Base-by-base conservation (phyloP, 495 filamentous ascomycete species). In the Hyaloscypha variabilis region DNA sequence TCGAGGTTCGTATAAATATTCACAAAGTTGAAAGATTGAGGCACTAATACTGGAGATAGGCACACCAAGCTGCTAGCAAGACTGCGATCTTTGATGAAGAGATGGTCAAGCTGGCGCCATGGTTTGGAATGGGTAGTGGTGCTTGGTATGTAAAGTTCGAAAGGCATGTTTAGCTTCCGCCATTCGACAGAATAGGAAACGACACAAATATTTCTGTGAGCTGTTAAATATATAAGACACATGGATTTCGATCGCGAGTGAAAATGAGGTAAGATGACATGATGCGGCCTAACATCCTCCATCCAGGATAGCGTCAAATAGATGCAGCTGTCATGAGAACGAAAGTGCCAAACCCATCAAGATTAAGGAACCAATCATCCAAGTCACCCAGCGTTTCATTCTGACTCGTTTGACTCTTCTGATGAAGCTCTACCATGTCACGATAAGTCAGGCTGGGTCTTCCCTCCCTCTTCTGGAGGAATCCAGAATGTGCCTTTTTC, bases 331-430 rank as follows among this genome's bases (percentile, higher is more conserved):
- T 36, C 56, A 58, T 58, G 3, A 58, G 23, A 31, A 58, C 56
- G 21, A 58, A 58, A 58, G 56, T 58, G 8, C 56, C 56, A 34
- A 58, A 58, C 2, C 26, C 56, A 39, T 58, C 56, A 10, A 58
- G 17, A 58, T 58, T 58, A 3, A 58, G 56, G 23, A 31, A 58
- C 56, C 56, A 58, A n/a, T 58, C 56, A 36, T 58, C 56, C 14
- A 58, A 8, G 30, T 58, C 56, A 19, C 17, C 56, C 56, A 30
- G 36, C 17, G 11, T 58, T 34, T 3, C 6, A 2, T 31, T 36
- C 26, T 58, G 26, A n/a, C 8, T n/a, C 56, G 56, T 31, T 39
- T 21, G 56, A 24, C 21, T 36, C 25, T 58, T 58, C 23, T 39
- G 28, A 31, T 58, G 56, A 31, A 58, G 26, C 8, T n/a, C 29